Base-by-base conservation (phyloP, 139 green algal genomes). In the Coccomyxa sp. region DNA sequence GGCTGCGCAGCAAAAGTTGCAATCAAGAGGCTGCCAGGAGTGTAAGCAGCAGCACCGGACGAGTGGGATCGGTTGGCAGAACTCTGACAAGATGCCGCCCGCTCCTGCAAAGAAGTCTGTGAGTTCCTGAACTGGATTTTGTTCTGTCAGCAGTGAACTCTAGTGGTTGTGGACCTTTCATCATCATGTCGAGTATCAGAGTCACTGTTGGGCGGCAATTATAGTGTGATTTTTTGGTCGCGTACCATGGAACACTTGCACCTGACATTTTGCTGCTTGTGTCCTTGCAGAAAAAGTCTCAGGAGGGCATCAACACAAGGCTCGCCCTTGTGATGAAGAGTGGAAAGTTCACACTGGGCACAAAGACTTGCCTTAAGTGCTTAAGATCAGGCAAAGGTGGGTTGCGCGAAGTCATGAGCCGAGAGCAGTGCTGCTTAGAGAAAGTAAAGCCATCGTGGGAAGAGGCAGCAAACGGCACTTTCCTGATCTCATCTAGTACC, bases 251-350 rank as follows among this genome's bases (percentile, higher is more conserved):
- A 51, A 51, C 38, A 51, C 38, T 51, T 51, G 3, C 38, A 3
- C 38, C 38, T 51, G 38, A 51, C 38, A 51, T 51, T 60, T 51
- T 60, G 76, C 15, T 58, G 15, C 28, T 59, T n/a, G 25, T 14
- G 13, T 27, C 30, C 32, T 80, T 63, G 18, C 84, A 91, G 91
- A 99, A 99, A 91, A 98, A 96, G 90, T 91, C 88, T 57, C 92
- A 98, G 89, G 96, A 99, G 93, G 94, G 88, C 87, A 99, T 99
- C 94, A 99, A 99, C 92, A 93, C 89, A 85, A 90, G 96, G 77
- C 91, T 99, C 58, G 88, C 92, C 67, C 92, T 99, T 86, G 97
- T 99, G 86, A 99, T 99, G 96, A 99, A 99, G 93, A 98, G 92
- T 84, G 97, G 97, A 88, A 99, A 99, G 90, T 99, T 95, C 94